Evolutionary conservation across 148 eudicot genomes (phyloP), one percentile per base, ranked within the genome.

Genomic region (Limonium bicolor): DNA sequence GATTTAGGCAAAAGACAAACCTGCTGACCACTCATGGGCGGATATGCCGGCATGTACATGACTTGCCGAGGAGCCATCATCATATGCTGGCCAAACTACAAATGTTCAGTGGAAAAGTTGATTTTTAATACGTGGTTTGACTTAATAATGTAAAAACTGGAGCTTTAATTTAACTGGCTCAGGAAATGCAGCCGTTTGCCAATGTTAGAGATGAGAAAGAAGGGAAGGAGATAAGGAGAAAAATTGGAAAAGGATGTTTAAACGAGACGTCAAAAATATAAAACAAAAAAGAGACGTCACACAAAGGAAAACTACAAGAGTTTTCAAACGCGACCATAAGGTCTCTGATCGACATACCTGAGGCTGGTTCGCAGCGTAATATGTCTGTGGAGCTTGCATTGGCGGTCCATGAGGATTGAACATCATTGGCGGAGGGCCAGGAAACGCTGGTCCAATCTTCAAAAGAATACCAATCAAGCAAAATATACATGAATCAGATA

Each of bases 51-150:
- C 94, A 85, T 90, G 78, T 84, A 85, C 59, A 85, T 36, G 33
- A 90, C 70, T 59, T 69, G 88, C 50, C 85, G 73, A 28, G 84
- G 97, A 46, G 80, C 95, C 51, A 94, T 82, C 37, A 84, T 51
- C 51, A 90, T 62, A 63, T 70, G 99, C 73, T 85, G 99, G 54
- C 94, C 85, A 60, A 70, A 85, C 88, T 80, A 82, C 63, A 57
- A 53, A 35, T 43, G n/a, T n/a, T n/a, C n/a, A n/a, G n/a, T n/a
- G n/a, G n/a, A n/a, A n/a, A n/a, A n/a, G n/a, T n/a, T n/a, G n/a
- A n/a, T n/a, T n/a, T n/a, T n/a, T n/a, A n/a, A n/a, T n/a, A n/a
- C n/a, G n/a, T n/a, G n/a, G n/a, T n/a, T n/a, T n/a, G n/a, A n/a
- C n/a, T n/a, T n/a, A n/a, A n/a, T n/a, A n/a, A n/a, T n/a, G n/a